Evolutionary conservation across 2,329 filamentous ascomycete species (phyloP), one percentile per base, ranked within the genome.

Genomic region (Ophiocordyceps camponoti-leonardi): DNA sequence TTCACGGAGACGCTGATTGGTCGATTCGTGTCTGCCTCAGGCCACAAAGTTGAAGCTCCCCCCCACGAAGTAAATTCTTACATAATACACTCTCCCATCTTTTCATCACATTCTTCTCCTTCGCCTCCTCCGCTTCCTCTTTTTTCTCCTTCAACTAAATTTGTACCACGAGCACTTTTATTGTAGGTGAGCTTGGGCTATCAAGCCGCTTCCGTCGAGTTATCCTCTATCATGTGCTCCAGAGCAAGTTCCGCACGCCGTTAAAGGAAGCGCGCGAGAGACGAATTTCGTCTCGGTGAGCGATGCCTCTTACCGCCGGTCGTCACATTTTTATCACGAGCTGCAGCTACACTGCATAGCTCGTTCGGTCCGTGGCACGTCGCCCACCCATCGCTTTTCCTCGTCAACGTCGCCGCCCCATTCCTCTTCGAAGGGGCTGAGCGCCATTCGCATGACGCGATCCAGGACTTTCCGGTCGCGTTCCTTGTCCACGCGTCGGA

Each of bases 311-410:
- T 81, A 82, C 78, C 77, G 78, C 73, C 77, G 77, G 77, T 77
- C 71, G 77, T 79, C 67, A 81, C 77, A 81, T 77, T 52, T n/a
- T 19, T 4, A 37, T 18, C 16, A 94, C 22, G 90, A 95, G 60
- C 86, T 94, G 64, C 92, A 98, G 59, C 86, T 94, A 61, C 92
- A 96, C 67, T 95, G 90, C 75, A 94, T 79, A 31, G 83, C 84
- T 52, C 86, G 75, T 62, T 80, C 78, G 42, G 71, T 71, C 58
- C 74, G 78, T 0, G 90, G 90, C 46, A 94, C 86, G 63, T 95
- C 87, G 2, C 84, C 82, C 53, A 81, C 86, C 69, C 86, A 94
- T 50, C 88, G 71, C 53, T 80, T 71, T 61, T 94, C 90, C 58
- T 94, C 85, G 16, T 78, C 76, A 45, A 65, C 67, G 51, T 92